These are phyloP conservation scores for Saturnispora hagleri DNA, from an alignment of 805 yeast species.

Conservation along the genomic window DNA sequence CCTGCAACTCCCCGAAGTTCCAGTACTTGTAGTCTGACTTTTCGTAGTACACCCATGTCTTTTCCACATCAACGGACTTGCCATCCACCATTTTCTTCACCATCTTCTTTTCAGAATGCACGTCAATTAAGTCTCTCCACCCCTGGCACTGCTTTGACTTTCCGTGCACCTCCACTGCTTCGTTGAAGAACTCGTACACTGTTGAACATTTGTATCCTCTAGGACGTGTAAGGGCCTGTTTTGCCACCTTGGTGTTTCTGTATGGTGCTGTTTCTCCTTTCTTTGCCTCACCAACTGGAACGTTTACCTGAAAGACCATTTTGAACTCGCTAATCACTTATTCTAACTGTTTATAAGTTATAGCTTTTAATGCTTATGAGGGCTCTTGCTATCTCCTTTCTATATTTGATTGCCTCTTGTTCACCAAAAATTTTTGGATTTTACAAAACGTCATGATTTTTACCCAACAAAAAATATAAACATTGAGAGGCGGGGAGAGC, in stretches of 20 bases:
- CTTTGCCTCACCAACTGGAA: constrained; percentile 12
- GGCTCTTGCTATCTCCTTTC: background rate
- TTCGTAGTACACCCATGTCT: constrained; percentile 84
- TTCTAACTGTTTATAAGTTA: too few species aligned
- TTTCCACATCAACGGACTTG: constrained; percentile 57
- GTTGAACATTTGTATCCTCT: constrained; percentile 41
- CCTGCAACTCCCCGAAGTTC: constrained; percentile 48
- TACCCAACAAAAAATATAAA: background rate
- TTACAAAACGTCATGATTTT: background rate
- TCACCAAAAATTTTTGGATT: background rate
- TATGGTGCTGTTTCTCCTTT: constrained; percentile 76
- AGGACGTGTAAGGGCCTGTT: constrained; percentile 49
- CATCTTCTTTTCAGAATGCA: constrained; percentile 67
- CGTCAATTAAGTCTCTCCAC: constrained; percentile 65
- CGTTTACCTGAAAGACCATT: constrained; percentile 7
- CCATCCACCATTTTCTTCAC: constrained; percentile 76
- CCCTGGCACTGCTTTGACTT: constrained; percentile 50
- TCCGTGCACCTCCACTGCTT: constrained; percentile 31
- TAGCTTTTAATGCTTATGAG: too few species aligned
- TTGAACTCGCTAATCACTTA: background rate
- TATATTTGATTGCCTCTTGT: background rate
- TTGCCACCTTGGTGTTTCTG: constrained; percentile 45
- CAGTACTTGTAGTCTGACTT: constrained; percentile 61
- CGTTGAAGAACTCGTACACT: constrained; percentile 5
- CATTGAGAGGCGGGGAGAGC: background rate